Evolutionary conservation across 2,329 filamentous ascomycete genomes (phyloP).

Genomic region (Thelonectria rubi): DNA sequence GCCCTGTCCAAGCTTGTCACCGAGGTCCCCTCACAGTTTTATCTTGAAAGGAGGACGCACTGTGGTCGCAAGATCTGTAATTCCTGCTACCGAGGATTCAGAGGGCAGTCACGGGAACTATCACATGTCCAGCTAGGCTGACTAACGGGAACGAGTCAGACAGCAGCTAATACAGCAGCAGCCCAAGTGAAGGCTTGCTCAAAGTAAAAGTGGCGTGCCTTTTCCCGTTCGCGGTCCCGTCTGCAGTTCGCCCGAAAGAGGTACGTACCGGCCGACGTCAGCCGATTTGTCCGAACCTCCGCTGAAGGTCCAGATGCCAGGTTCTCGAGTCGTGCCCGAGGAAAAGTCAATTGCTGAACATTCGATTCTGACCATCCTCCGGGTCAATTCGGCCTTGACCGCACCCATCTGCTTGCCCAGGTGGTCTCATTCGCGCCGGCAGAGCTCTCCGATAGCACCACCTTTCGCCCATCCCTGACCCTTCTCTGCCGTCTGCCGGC

Average conservation of each 20-base stretch:
- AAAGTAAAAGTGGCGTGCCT: conserved; percentile 30
- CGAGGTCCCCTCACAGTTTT: conserved; percentile 13
- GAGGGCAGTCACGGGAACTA: not conserved
- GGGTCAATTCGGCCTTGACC: conserved; percentile 39
- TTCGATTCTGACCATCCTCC: conserved; percentile 43
- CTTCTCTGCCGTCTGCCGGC: not conserved
- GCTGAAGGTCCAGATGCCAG: conserved; percentile 3
- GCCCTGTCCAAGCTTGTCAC: not conserved
- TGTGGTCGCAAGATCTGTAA: conserved; percentile 17
- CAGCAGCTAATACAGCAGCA: not conserved
- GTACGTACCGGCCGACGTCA: conserved; percentile 29
- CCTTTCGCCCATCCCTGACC: conserved; percentile 29
- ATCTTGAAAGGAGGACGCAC: not conserved
- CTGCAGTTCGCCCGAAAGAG: not conserved
- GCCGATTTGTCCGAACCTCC: conserved; percentile 29
- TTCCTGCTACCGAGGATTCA: not conserved
- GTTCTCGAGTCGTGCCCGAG: conserved; percentile 5
- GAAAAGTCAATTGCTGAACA: conserved; percentile 41
- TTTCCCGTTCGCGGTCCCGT: not conserved
- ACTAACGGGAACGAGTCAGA: not conserved
- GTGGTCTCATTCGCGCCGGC: conserved; percentile 37
- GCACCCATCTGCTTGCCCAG: conserved; percentile 29
- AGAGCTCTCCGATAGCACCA: conserved; percentile 32
- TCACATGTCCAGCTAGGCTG: conserved; percentile 3
- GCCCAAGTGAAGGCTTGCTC: conserved; percentile 1